Conservation (phyloP, 805 yeast genomes). For the Maudiozyma turicensis region DNA sequence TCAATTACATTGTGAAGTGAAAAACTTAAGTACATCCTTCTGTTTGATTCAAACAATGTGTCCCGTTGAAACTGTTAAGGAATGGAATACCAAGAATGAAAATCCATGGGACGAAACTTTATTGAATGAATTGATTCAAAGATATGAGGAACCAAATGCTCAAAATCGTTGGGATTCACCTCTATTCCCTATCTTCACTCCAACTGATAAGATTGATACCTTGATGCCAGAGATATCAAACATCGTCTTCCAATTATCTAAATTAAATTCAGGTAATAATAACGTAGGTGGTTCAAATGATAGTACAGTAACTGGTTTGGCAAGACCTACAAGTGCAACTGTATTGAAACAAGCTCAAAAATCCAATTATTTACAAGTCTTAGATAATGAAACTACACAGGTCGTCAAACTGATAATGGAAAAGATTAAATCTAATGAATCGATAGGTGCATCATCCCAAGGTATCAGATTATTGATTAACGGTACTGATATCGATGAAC, state of each 20-base stretch:
- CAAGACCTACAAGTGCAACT: constrained; percentile 77
- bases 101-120: constrained; percentile 55
- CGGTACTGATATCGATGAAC: constrained; percentile 32
- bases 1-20: constrained; percentile 90
- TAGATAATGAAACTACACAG: constrained; percentile 61
- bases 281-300: constrained; percentile 19
- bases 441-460: constrained; percentile 33
- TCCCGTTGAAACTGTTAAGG: constrained; percentile 48
- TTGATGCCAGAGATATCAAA: constrained; percentile 57
- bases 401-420: constrained; percentile 56
- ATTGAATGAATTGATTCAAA: constrained; percentile 58
- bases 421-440: constrained; percentile 27
- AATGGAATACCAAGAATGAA: constrained; percentile 42
- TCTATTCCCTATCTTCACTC: constrained; percentile 50
- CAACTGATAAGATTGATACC: constrained; percentile 37
- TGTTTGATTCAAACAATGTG: constrained; percentile 74
- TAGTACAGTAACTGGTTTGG: constrained; percentile 36
- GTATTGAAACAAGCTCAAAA: constrained; percentile 70
- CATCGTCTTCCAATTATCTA: constrained; percentile 34
- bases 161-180: constrained; percentile 92
- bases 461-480: constrained; percentile 36
- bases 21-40: constrained; percentile 69
- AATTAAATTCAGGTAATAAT: constrained; percentile 8
- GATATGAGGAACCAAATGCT: constrained; percentile 90
- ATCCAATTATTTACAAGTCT: constrained; percentile 63